Conservation (phyloP, 2,329 filamentous ascomycete genomes). For the Colletotrichum sp. region DNA sequence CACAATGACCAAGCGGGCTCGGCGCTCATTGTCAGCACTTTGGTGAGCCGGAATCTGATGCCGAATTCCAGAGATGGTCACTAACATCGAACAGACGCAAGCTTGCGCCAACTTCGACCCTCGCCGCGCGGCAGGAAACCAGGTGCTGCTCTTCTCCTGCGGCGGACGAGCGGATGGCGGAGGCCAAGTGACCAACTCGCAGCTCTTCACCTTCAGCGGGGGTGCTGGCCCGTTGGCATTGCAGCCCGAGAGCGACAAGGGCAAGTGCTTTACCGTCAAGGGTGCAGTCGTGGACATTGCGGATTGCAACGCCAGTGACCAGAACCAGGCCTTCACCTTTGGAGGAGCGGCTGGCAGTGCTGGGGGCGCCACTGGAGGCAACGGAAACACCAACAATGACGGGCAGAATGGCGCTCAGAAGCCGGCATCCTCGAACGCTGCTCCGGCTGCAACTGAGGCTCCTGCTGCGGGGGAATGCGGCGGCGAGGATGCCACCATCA, state of each 20-base stretch:
- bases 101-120: conserved; percentile 65
- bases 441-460: neutral
- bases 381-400: neutral
- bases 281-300: conserved; percentile 49
- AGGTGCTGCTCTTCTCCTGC: conserved; percentile 63
- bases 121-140: conserved; percentile 53
- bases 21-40: conserved; percentile 59
- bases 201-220: conserved; percentile 54
- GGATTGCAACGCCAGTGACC: conserved; percentile 43
- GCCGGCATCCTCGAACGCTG: neutral
- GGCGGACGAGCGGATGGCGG: conserved; percentile 61
- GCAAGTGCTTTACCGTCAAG: conserved; percentile 52
- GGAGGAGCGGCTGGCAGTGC: conserved; percentile 7
- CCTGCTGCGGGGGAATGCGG: neutral
- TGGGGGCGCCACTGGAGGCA: conserved; percentile 7
- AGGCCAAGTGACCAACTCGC: conserved; percentile 55
- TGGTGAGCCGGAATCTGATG: conserved; percentile 35
- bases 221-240: conserved; percentile 46
- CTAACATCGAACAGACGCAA: conserved; percentile 44
- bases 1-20: conserved; percentile 53
- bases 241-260: conserved; percentile 48
- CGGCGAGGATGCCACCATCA: neutral
- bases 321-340: conserved; percentile 47
- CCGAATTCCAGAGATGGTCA: neutral
- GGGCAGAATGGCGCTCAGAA: neutral